Conservation (phyloP, 176 grass and related monocot species). For the Cenchrus americanus region DNA sequence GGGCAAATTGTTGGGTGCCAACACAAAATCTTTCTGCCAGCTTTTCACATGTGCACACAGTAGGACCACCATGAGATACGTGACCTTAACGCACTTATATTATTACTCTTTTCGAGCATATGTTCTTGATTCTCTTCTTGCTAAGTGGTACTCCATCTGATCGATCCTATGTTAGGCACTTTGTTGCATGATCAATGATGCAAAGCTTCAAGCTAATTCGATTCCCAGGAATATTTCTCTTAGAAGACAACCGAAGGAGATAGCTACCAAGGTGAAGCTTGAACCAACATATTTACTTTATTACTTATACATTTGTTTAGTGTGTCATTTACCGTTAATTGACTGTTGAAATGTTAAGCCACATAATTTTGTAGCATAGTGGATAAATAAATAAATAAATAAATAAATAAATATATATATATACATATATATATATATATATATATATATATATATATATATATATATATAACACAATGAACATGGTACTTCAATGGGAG, state of each 20-base stretch:
- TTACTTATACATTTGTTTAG: slow-evolving; percentile 13
- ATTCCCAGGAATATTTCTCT: slow-evolving; percentile 44
- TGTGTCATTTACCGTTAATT: background rate
- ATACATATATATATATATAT: too few species aligned
- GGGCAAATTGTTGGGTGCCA: background rate
- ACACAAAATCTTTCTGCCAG: slow-evolving; percentile 20
- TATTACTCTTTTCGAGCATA: slow-evolving; percentile 36
- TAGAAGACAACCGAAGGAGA: slow-evolving; percentile 16
- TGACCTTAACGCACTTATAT: slow-evolving; percentile 1
- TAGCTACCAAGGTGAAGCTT: slow-evolving; percentile 21
- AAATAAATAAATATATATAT: too few species aligned
- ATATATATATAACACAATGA: too few species aligned
- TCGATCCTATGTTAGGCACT: slow-evolving; percentile 31
- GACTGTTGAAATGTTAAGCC: background rate
- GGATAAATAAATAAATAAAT: too few species aligned
- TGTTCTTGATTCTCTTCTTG: slow-evolving; percentile 40
- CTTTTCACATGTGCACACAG: slow-evolving; percentile 24
- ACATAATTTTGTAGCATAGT: too few species aligned
- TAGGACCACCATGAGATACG: slow-evolving; percentile 23
- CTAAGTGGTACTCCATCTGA: slow-evolving; percentile 48
- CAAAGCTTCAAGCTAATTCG: slow-evolving; percentile 29
- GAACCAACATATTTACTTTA: background rate
- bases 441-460: too few species aligned
- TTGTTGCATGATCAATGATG: slow-evolving; percentile 32
- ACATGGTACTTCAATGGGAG: too few species aligned